phyloP scores from a whole-genome alignment of 768 basidiomycete genomes.

The Udeniomyces megalosporus region DNA sequence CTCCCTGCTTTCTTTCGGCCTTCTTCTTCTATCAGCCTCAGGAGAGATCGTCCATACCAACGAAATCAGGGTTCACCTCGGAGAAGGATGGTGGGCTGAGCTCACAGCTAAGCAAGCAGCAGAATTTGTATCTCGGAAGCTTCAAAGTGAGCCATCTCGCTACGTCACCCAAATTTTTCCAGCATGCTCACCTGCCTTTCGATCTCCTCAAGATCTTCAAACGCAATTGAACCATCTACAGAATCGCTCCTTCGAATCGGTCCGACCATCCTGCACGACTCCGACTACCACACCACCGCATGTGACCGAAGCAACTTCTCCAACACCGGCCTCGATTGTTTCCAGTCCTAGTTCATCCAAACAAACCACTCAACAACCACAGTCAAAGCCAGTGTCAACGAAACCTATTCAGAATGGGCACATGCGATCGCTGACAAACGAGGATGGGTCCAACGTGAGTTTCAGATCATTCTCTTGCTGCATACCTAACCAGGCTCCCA shows the following conservation, averaged over 20 bases:
- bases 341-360: neutral
- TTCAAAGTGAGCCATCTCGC: neutral
- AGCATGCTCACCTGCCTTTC: neutral
- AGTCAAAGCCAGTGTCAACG: neutral
- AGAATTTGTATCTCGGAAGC: neutral
- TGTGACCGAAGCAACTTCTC: neutral
- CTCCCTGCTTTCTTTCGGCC: too few relatives aligned
- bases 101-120: conserved; percentile 3
- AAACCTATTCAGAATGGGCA: neutral
- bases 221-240: neutral
- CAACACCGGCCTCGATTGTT: neutral
- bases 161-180: neutral
- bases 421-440: neutral
- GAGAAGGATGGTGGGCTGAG: conserved; percentile 7
- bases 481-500: too few relatives aligned
- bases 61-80: conserved; percentile 7
- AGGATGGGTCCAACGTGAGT: neutral
- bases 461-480: neutral
- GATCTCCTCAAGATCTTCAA: neutral
- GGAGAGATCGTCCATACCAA: conserved; percentile 8
- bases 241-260: neutral
- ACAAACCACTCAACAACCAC: neutral
- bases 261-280: neutral
- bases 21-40: neutral
- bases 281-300: neutral